Evolutionary conservation across 148 eudicot species (phyloP).

Genomic region (Polygonum aviculare): DNA sequence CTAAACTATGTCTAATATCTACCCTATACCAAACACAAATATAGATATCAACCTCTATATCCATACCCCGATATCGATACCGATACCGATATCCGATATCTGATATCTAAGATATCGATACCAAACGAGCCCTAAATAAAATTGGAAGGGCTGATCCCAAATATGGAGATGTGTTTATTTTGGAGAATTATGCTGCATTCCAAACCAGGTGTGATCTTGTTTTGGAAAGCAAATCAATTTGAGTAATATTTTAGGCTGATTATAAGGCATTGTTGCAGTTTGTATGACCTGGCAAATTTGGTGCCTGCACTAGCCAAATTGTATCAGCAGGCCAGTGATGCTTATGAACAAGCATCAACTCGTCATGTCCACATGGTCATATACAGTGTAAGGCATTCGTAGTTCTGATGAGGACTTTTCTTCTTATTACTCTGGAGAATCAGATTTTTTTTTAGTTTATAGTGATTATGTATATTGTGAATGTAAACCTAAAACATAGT

Average conservation of each 20-base stretch:
- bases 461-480: too few relatives aligned
- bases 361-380: slow-evolving; percentile 81
- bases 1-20: too few relatives aligned
- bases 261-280: slow-evolving; percentile 35
- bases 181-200: slow-evolving; percentile 96
- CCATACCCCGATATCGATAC: too few relatives aligned
- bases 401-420: background rate
- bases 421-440: background rate
- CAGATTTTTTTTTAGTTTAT: background rate
- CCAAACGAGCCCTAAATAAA: too few relatives aligned
- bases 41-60: too few relatives aligned
- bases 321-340: slow-evolving; percentile 97
- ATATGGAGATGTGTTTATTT: slow-evolving; percentile 70
- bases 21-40: too few relatives aligned
- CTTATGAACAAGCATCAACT: slow-evolving; percentile 85
- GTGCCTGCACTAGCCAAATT: slow-evolving; percentile 85
- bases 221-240: background rate
- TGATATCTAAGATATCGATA: too few relatives aligned
- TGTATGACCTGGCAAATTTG: slow-evolving; percentile 90
- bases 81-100: too few relatives aligned
- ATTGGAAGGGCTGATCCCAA: slow-evolving; percentile 67
- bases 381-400: slow-evolving; percentile 51
- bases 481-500: background rate
- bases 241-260: background rate
- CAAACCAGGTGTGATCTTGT: slow-evolving; percentile 65